phyloP scores from a whole-genome alignment of 345 rosid species.

The Hibiscus trionum region DNA sequence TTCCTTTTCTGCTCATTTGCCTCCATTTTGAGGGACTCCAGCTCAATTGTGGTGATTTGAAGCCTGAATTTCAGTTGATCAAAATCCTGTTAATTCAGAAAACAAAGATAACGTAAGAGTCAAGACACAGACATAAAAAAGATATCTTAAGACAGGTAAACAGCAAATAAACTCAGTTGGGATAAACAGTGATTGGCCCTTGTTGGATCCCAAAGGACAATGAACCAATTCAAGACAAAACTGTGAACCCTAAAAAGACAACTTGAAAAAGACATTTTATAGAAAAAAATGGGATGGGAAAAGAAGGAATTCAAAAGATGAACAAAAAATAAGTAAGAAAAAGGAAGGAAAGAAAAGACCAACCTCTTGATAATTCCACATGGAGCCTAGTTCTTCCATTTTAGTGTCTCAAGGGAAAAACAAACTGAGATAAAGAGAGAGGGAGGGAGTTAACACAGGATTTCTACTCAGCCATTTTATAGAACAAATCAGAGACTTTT shows the following conservation, averaged over 20 bases:
- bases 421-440: neutral
- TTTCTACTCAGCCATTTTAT: conserved; percentile 28
- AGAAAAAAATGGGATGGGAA: too few species aligned
- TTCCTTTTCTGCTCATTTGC: conserved; percentile 47
- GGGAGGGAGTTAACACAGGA: neutral
- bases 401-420: neutral
- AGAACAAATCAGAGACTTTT: conserved; percentile 13
- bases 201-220: too few species aligned
- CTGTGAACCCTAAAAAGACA: too few species aligned
- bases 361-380: conserved; percentile 77
- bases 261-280: too few species aligned
- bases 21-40: conserved; percentile 53
- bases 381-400: conserved; percentile 69
- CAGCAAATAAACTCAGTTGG: too few species aligned
- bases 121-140: too few species aligned
- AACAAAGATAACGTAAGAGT: neutral
- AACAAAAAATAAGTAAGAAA: too few species aligned
- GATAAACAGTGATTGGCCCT: too few species aligned
- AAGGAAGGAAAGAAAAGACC: conserved; percentile 16
- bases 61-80: conserved; percentile 67
- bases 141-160: too few species aligned
- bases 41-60: conserved; percentile 44
- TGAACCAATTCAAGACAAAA: too few species aligned
- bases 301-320: too few species aligned
- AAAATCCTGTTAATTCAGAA: conserved; percentile 20